A percentile compares a stretch with the other conserved stretches of the same genome.
Evolutionary conservation across 225 moss, liverwort and hornwort genomes (phyloP).

Genomic region (Asterella californica): DNA sequence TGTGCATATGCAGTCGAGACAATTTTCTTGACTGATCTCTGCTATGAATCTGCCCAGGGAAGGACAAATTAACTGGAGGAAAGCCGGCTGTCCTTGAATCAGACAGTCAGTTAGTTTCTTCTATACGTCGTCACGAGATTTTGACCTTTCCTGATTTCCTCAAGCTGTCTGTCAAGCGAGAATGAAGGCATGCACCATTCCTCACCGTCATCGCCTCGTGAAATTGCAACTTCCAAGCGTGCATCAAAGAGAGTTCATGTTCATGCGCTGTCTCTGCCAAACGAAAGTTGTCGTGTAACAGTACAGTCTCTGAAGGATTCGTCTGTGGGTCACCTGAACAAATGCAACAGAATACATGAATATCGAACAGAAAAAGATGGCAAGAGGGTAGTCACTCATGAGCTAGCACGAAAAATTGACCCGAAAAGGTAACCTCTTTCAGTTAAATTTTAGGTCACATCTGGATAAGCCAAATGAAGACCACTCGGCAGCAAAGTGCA

Average conservation of each 20-base stretch:
- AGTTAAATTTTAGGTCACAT: background rate
- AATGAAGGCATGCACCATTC: background rate
- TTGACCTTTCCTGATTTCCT: background rate
- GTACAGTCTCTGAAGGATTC: constrained; percentile 8
- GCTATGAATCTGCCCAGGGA: background rate
- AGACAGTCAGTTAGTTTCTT: background rate
- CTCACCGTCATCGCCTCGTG: constrained; percentile 32
- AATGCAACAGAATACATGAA: background rate
- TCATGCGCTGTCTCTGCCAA: constrained; percentile 1
- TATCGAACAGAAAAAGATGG: background rate
- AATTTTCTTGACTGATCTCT: background rate
- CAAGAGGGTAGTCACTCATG: background rate
- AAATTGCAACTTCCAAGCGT: constrained; percentile 35
- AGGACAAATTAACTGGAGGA: background rate
- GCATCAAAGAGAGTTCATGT: constrained; percentile 14
- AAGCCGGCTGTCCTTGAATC: background rate
- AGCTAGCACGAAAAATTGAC: background rate
- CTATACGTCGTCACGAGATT: background rate
- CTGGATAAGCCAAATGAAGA: background rate
- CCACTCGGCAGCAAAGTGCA: background rate
- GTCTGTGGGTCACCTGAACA: constrained; percentile 7
- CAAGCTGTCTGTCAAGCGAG: background rate
- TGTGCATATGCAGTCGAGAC: background rate
- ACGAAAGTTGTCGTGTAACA: background rate
- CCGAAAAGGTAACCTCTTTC: background rate